Conservation (phyloP, 2,329 filamentous ascomycete species). For the Fusarium brevicatenulatum region DNA sequence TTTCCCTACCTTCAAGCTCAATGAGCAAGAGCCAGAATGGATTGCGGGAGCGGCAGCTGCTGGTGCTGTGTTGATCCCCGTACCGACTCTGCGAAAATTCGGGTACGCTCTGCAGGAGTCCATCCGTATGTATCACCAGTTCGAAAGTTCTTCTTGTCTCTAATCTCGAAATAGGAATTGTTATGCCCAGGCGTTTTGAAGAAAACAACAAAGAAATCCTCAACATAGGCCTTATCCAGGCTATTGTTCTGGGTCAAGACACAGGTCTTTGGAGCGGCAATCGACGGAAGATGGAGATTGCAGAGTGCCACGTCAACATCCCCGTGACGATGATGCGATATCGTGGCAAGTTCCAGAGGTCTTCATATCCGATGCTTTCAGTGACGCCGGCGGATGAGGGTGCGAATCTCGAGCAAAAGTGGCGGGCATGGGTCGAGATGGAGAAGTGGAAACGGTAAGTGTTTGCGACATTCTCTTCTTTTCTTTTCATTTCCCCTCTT, state of each 20-base stretch:
- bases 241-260: slow-evolving; percentile 60
- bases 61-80: slow-evolving; percentile 68
- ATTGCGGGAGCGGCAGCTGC: slow-evolving; percentile 68
- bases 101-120: slow-evolving; percentile 66
- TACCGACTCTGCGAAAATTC: slow-evolving; percentile 68
- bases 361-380: slow-evolving; percentile 61
- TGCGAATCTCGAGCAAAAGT: slow-evolving; percentile 69
- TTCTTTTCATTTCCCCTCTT: background rate
- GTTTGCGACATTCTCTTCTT: background rate
- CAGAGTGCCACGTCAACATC: slow-evolving; percentile 60
- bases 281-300: slow-evolving; percentile 65
- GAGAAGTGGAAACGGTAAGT: slow-evolving; percentile 72
- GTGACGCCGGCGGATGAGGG: slow-evolving; percentile 66
- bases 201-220: slow-evolving; percentile 58
- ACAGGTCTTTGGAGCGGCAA: slow-evolving; percentile 66
- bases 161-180: slow-evolving; percentile 40
- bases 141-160: background rate
- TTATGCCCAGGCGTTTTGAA: slow-evolving; percentile 56
- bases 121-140: slow-evolving; percentile 51
- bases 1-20: slow-evolving; percentile 66
- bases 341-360: slow-evolving; percentile 67
- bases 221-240: slow-evolving; percentile 61
- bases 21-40: slow-evolving; percentile 66
- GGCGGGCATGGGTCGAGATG: slow-evolving; percentile 70
- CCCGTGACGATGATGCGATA: slow-evolving; percentile 64